Evolutionary conservation across 108 stramenopile genomes (phyloP).

Genomic region (Parietichytrium sp.): DNA sequence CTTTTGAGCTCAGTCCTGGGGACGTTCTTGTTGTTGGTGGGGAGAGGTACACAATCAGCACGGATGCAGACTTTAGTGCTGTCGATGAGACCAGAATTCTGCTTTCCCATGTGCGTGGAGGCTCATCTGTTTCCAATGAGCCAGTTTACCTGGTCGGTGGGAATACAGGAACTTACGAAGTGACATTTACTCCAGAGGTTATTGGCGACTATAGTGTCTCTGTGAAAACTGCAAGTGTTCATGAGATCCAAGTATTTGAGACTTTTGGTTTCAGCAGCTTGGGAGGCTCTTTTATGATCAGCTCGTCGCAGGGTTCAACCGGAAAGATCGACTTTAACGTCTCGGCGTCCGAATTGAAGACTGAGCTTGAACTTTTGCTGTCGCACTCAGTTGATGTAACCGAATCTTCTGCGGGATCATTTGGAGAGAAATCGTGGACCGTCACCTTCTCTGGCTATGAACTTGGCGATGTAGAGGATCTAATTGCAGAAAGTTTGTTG

Average conservation of each 20-base stretch:
- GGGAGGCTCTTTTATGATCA: slow-evolving; percentile 10
- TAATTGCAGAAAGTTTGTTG: slow-evolving; percentile 49
- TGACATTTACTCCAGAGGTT: slow-evolving; percentile 58
- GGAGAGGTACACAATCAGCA: slow-evolving; percentile 51
- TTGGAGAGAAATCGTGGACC: slow-evolving; percentile 51
- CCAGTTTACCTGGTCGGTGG: slow-evolving; percentile 24
- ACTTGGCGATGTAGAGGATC: slow-evolving; percentile 45
- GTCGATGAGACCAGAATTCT: slow-evolving; percentile 55
- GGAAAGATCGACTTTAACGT: slow-evolving; percentile 49
- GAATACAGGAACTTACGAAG: slow-evolving; percentile 52
- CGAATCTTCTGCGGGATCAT: background rate
- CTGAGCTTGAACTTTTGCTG: background rate
- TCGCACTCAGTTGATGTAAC: background rate
- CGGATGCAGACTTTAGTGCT: slow-evolving; percentile 47
- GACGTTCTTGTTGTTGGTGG: slow-evolving; percentile 58
- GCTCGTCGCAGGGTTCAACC: background rate
- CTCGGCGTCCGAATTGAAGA: slow-evolving; percentile 39
- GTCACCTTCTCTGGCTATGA: slow-evolving; percentile 51
- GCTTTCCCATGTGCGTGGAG: slow-evolving; percentile 46
- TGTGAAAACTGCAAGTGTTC: slow-evolving; percentile 45
- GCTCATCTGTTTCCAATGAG: slow-evolving; percentile 18
- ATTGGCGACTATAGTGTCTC: slow-evolving; percentile 61
- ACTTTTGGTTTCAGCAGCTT: background rate
- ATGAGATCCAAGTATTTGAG: slow-evolving; percentile 62
- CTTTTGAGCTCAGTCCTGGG: slow-evolving; percentile 60